Percentiles rank a stretch among this genome's conserved stretches.
Conservation (phyloP, 2,329 filamentous ascomycete genomes). For the Hypoxylon sp. region DNA sequence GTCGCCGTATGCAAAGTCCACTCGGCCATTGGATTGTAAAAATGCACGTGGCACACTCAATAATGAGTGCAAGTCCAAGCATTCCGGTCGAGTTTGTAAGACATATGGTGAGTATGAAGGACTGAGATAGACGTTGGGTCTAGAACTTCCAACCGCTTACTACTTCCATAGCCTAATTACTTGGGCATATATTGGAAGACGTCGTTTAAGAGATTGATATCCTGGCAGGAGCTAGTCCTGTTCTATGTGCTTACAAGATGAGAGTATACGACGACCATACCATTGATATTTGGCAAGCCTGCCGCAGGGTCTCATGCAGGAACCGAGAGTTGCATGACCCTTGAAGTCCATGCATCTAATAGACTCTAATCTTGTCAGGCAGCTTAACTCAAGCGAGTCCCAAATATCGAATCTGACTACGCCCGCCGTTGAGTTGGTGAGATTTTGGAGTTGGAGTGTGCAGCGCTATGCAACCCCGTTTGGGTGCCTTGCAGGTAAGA, state of each 20-base stretch:
- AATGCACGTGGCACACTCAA: constrained; percentile 4
- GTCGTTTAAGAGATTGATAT: constrained; percentile 9
- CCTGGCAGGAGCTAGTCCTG: constrained; percentile 2
- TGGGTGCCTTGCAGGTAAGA: constrained; percentile 40
- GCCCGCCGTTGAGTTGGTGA: constrained; percentile 11
- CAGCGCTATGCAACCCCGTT: constrained; percentile 30
- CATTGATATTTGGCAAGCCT: background rate
- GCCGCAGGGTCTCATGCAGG: constrained; percentile 33
- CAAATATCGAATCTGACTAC: constrained; percentile 11
- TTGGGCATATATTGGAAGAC: background rate
- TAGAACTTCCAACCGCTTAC: constrained; percentile 30
- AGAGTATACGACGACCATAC: background rate
- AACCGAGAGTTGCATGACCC: constrained; percentile 25
- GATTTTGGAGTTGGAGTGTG: constrained; percentile 25
- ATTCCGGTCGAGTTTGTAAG: constrained; percentile 13
- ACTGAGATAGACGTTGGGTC: background rate
- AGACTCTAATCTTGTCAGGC: constrained; percentile 16
- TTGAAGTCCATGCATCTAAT: constrained; percentile 5
- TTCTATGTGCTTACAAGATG: constrained; percentile 4
- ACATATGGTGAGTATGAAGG: constrained; percentile 7
- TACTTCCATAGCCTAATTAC: constrained; percentile 17
- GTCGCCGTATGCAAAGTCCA: constrained; percentile 9
- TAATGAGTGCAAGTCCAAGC: constrained; percentile 4
- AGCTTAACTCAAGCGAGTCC: constrained; percentile 12
- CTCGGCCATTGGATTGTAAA: constrained; percentile 13